Evolutionary conservation across 345 rosid genomes (phyloP).

Genomic region (Lepidium didymum): DNA sequence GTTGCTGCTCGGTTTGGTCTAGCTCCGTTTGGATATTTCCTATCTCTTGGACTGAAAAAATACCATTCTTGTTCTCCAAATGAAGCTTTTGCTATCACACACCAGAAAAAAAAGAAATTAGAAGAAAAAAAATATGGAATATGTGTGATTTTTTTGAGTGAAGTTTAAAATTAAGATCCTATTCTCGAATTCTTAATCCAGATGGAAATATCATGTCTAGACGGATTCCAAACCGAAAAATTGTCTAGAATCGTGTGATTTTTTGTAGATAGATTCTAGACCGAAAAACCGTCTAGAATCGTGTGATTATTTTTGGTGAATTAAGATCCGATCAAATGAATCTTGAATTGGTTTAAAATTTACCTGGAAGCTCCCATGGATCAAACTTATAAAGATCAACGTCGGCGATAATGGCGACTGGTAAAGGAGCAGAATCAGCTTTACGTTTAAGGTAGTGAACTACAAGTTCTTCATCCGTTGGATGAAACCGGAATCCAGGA

Average conservation of each 20-base stretch:
- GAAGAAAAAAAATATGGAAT: neutral
- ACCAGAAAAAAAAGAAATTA: neutral
- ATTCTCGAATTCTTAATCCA: too few relatives aligned
- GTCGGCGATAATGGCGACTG: slow-evolving; percentile 81
- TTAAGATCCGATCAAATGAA: neutral
- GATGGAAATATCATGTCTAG: too few relatives aligned
- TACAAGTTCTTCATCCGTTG: slow-evolving; percentile 96
- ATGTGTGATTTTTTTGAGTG: too few relatives aligned
- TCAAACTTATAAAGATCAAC: slow-evolving; percentile 91
- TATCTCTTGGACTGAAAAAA: slow-evolving; percentile 87
- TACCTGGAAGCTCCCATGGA: slow-evolving; percentile 98
- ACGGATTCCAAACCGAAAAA: too few relatives aligned
- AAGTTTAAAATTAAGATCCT: too few relatives aligned
- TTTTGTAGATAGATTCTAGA: too few relatives aligned
- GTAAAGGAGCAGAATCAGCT: slow-evolving; percentile 61
- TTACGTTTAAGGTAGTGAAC: slow-evolving; percentile 90
- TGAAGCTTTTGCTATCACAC: slow-evolving; percentile 56
- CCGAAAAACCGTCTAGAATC: too few relatives aligned
- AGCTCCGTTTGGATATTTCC: slow-evolving; percentile 96
- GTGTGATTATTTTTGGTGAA: too few relatives aligned
- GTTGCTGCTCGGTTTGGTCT: slow-evolving; percentile 96
- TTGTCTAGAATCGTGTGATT: too few relatives aligned
- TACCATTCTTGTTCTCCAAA: slow-evolving; percentile 99
- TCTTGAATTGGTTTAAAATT: neutral
- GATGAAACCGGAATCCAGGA: slow-evolving; percentile 96